Evolutionary conservation across 345 rosid species (phyloP).

Genomic region (Rhodomyrtus tomentosa): DNA sequence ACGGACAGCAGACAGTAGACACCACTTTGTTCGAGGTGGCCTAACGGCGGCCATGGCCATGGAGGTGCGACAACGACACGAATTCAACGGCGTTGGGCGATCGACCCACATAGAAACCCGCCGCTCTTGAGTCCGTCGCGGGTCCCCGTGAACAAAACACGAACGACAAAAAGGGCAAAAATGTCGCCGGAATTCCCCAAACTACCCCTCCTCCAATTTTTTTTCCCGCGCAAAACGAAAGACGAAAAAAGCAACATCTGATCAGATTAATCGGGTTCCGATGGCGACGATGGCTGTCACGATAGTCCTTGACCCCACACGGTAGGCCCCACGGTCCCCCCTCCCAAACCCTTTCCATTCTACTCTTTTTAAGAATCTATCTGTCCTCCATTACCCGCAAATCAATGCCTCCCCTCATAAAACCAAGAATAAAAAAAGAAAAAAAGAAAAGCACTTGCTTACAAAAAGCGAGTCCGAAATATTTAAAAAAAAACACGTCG

Average conservation of each 20-base stretch:
- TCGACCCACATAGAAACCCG: background rate
- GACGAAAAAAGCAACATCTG: background rate
- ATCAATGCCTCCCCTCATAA: conserved; percentile 21
- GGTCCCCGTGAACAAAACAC: background rate
- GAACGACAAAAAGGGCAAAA: background rate
- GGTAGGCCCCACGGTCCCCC: background rate
- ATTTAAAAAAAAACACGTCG: background rate
- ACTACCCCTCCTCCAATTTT: background rate
- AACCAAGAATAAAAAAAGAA: background rate
- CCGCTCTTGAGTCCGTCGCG: background rate
- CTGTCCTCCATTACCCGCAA: conserved; percentile 61
- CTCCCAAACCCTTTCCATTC: background rate
- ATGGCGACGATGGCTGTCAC: background rate
- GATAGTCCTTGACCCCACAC: background rate
- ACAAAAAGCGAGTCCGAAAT: background rate
- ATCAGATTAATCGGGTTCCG: background rate
- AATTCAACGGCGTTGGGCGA: background rate
- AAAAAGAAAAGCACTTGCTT: background rate
- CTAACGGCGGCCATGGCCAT: background rate
- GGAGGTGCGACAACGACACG: background rate
- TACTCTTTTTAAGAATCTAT: conserved; percentile 5
- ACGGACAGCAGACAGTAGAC: background rate
- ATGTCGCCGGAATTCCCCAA: background rate
- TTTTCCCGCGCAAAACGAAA: background rate
- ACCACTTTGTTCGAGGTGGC: background rate